A percentile compares a stretch with the other conserved stretches of the same genome.
phyloP scores from a whole-genome alignment of 176 grass and related monocot genomes.

The Leersia perrieri region DNA sequence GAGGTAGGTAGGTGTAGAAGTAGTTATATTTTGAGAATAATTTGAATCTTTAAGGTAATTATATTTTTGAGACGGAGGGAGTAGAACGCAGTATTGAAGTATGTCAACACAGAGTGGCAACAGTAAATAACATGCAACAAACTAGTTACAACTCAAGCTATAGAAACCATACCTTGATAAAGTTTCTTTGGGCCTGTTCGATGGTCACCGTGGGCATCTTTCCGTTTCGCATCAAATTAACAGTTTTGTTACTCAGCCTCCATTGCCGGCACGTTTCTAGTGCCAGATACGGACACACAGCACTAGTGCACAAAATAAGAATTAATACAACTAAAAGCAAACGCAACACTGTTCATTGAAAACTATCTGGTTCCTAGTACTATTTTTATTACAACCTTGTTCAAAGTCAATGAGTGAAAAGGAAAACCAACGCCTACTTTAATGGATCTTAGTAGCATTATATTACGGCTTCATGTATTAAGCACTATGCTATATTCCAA shows the following conservation, averaged over 20 bases:
- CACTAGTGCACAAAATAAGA: slow-evolving; percentile 51
- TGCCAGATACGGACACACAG: slow-evolving; percentile 93
- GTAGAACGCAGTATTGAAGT: slow-evolving; percentile 5
- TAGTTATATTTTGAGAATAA: no score
- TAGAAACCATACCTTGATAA: slow-evolving; percentile 71
- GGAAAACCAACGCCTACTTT: not conserved
- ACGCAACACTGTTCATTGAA: not conserved
- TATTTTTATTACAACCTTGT: not conserved
- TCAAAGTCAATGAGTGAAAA: not conserved
- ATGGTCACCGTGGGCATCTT: slow-evolving; percentile 99
- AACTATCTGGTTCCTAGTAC: slow-evolving; percentile 1
- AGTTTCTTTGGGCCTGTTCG: slow-evolving; percentile 99
- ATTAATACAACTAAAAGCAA: slow-evolving; percentile 14
- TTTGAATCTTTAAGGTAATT: no score
- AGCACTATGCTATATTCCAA: not conserved
- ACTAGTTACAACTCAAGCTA: slow-evolving; percentile 22
- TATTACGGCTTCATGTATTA: slow-evolving; percentile 11
- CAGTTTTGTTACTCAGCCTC: slow-evolving; percentile 98
- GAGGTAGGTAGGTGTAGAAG: no score
- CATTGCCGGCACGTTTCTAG: slow-evolving; percentile 97
- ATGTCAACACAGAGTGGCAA: not conserved
- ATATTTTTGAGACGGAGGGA: no score
- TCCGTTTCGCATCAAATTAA: slow-evolving; percentile 95
- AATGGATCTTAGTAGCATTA: not conserved
- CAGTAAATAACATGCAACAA: slow-evolving; percentile 13